Evolutionary conservation across 176 grass and related monocot genomes (phyloP).

Genomic region (Urochloa ruziziensis): DNA sequence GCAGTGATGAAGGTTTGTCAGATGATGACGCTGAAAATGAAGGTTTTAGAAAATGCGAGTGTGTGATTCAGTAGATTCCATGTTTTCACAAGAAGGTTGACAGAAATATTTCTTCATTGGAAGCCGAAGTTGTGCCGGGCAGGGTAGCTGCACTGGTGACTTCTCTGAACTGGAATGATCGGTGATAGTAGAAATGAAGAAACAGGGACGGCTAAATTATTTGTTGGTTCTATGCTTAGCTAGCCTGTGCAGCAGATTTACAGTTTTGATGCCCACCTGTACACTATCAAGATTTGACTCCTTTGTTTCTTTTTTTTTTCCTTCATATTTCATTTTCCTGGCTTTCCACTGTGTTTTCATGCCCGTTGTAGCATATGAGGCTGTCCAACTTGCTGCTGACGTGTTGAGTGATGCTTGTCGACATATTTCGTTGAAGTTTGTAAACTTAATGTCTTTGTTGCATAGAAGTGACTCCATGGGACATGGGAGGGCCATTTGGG

Average conservation of each 20-base stretch:
- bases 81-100: conserved; percentile 9
- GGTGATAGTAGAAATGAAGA: background rate
- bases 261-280: conserved; percentile 53
- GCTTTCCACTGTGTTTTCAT: background rate
- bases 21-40: conserved; percentile 73
- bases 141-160: background rate
- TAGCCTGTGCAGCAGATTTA: conserved; percentile 28
- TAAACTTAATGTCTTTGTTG: background rate
- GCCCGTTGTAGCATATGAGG: conserved; percentile 34
- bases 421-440: conserved; percentile 2
- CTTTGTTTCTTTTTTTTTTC: conserved; percentile 3
- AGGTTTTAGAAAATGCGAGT: conserved; percentile 84
- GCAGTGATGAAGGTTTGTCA: conserved; percentile 77
- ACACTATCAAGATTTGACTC: conserved; percentile 36
- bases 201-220: conserved; percentile 18
- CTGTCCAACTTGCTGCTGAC: conserved; percentile 23
- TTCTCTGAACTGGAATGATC: background rate
- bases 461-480: background rate
- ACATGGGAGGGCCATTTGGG: background rate
- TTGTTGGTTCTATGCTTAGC: conserved; percentile 39
- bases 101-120: conserved; percentile 9
- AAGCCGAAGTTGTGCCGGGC: background rate
- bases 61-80: conserved; percentile 77
- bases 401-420: conserved; percentile 8
- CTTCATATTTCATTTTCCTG: background rate